A percentile compares a stretch with the other conserved stretches of the same genome.
phyloP scores from a whole-genome alignment of 768 basidiomycete genomes.

The Lentinula aciculospora region DNA sequence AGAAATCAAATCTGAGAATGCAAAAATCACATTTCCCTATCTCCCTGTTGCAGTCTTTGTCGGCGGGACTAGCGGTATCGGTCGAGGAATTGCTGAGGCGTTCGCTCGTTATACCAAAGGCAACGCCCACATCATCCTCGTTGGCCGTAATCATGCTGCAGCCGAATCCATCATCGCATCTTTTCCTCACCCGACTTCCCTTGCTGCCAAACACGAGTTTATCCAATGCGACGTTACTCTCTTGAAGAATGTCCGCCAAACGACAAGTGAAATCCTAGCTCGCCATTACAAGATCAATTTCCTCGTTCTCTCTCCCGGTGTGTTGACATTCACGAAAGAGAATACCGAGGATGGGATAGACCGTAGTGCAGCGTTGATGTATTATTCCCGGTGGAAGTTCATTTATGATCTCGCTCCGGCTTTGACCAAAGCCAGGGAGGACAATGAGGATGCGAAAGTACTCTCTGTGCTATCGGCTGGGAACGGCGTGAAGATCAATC shows the following conservation, averaged over 20 bases:
- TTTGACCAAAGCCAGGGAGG: conserved; percentile 22
- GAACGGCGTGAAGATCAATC: conserved; percentile 16
- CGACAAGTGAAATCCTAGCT: conserved; percentile 17
- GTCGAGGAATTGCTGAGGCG: conserved; percentile 24
- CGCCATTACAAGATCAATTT: conserved; percentile 18
- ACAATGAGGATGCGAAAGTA: conserved; percentile 28
- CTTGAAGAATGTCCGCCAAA: conserved; percentile 23
- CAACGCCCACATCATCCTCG: conserved; percentile 28
- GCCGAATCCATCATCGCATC: conserved; percentile 23
- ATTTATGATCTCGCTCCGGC: conserved; percentile 24
- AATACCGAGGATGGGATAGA: conserved; percentile 29
- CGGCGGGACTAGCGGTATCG: conserved; percentile 16
- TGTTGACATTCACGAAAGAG: conserved; percentile 19
- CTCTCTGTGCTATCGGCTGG: conserved; percentile 21
- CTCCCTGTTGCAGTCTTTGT: conserved; percentile 12
- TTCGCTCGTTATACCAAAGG: conserved; percentile 28
- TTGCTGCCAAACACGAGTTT: conserved; percentile 21
- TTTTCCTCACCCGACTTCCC: conserved; percentile 17
- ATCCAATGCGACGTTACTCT: conserved; percentile 24
- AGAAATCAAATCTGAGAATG: conserved; percentile 13
- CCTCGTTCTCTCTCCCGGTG: conserved; percentile 19
- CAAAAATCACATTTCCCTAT: neutral
- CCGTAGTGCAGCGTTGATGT: conserved; percentile 23
- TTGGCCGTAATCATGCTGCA: conserved; percentile 26
- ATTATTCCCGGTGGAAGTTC: conserved; percentile 31